Percentiles rank a stretch among this genome's conserved stretches.
These are phyloP conservation scores for Cercis canadensis DNA, from an alignment of 306 rosid genomes.

Conservation along the genomic window DNA sequence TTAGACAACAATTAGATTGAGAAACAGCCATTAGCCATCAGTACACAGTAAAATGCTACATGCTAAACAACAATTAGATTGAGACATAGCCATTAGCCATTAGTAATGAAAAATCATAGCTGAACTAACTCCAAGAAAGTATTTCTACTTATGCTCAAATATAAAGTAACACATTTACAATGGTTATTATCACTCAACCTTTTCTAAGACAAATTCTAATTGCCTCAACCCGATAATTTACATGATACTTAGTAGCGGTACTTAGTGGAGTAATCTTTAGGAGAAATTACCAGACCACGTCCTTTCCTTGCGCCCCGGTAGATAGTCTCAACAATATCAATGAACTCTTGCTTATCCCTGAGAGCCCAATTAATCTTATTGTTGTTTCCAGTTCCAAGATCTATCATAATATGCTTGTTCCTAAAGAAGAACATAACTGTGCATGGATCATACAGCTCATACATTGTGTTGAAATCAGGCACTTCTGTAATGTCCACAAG, in stretches of 20 bases:
- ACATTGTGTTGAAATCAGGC: constrained; percentile 84
- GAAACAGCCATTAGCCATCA: too few species aligned
- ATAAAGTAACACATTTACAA: not conserved
- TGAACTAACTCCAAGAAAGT: not conserved
- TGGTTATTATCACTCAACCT: not conserved
- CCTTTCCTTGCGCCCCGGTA: constrained; percentile 70
- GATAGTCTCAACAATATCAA: constrained; percentile 66
- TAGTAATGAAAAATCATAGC: not conserved
- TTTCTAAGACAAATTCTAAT: not conserved
- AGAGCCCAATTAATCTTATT: constrained; percentile 80
- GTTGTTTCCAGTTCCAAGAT: constrained; percentile 79
- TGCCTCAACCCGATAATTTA: not conserved
- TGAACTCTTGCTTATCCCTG: constrained; percentile 74
- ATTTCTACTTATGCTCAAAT: not conserved
- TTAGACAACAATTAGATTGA: too few species aligned
- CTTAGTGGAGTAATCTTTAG: constrained; percentile 81
- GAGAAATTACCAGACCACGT: constrained; percentile 67
- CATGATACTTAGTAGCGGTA: constrained; percentile 58
- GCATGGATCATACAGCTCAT: constrained; percentile 66
- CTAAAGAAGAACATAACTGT: constrained; percentile 74
- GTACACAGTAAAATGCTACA: not conserved
- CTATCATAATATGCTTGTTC: constrained; percentile 80
- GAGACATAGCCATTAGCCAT: not conserved
- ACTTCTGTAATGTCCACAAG: constrained; percentile 77
- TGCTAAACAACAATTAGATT: not conserved